Percentiles rank a stretch among this genome's conserved stretches.
These are phyloP conservation scores for Suhomyces yuchorum DNA, from an alignment of 1,139 yeast species.

Conservation along the genomic window DNA sequence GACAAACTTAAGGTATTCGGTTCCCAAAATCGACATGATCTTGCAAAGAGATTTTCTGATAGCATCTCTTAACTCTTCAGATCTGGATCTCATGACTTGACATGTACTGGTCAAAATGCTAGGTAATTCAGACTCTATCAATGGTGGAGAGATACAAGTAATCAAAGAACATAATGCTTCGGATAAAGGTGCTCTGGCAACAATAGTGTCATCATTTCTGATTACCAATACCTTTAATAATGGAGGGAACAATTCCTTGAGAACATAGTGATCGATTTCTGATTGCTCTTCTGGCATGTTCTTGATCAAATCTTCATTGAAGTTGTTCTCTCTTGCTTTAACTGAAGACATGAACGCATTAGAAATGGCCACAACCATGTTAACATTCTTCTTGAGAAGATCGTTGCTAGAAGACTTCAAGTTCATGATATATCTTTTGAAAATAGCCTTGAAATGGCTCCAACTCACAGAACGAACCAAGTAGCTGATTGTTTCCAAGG, in stretches of 20 bases:
- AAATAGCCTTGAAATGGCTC: conserved; percentile 78
- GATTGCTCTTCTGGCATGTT: conserved; percentile 38
- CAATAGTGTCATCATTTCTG: conserved; percentile 78
- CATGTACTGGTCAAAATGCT: conserved; percentile 82
- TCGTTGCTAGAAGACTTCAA: conserved; percentile 52
- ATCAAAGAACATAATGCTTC: conserved; percentile 78
- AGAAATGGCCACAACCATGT: conserved; percentile 65
- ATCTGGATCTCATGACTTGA: conserved; percentile 82
- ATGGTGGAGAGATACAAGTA: conserved; percentile 60
- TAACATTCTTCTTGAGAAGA: conserved; percentile 59
- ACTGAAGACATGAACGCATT: conserved; percentile 43
- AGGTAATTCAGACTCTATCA: conserved; percentile 64
- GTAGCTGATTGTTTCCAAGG: conserved; percentile 62
- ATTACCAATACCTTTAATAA: conserved; percentile 59
- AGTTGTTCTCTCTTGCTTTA: conserved; percentile 12
- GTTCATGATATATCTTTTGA: conserved; percentile 67
- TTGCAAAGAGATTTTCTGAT: conserved; percentile 76
- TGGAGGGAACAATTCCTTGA: conserved; percentile 62
- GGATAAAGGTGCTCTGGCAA: conserved; percentile 74
- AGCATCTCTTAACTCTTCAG: conserved; percentile 87
- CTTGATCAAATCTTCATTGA: conserved; percentile 24
- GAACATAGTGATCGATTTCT: conserved; percentile 55
- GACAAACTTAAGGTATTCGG: conserved; percentile 71
- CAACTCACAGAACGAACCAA: conserved; percentile 66
- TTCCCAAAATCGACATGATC: conserved; percentile 66